Evolutionary conservation across 495 filamentous ascomycete genomes (phyloP), one percentile per base, ranked within the genome.

Genomic region (Aspergillus leporis): DNA sequence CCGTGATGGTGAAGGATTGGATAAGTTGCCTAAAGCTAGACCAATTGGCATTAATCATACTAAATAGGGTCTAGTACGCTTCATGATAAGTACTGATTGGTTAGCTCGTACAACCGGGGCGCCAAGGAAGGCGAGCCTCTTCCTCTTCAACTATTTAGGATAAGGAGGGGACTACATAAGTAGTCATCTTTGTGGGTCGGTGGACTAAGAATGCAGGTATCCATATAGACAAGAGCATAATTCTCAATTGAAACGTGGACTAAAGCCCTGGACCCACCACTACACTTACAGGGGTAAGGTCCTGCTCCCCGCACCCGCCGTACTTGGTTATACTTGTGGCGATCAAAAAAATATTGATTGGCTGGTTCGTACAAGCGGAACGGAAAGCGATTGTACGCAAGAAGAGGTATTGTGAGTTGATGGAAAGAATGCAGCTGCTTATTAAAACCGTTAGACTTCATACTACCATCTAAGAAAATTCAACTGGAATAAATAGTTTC

Each of bases 41-140:
- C 30, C 30, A 52, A 9, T 19, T 28, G 5, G 31, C 31, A 36
- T 52, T 36, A 51, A 21, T 23, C 7, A 28, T 51, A 8, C 28
- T 51, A n/a, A 30, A 32, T 51, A 30, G 7, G 30, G 48, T 21
- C 48, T 36, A 18, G 25, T 52, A 28, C 25, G 14, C 34, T 18
- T 41, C 51, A 53, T 51, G 13, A 49, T 53, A n/a, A 38, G 2
- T 31, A 40, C 51, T 54, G 31, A 53, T 59, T 59, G 57, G 57
- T 16, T 41, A 28, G 57, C 38, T 59, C 57, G 57, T 59, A 59
- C 57, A 59, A n/a, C n/a, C n/a, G n/a, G n/a, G n/a, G n/a, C n/a
- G n/a, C n/a, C n/a, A n/a, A n/a, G n/a, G n/a, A n/a, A n/a, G n/a
- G n/a, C n/a, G n/a, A n/a, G n/a, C n/a, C n/a, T n/a, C n/a, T n/a